These are phyloP conservation scores for Cicer yamashitae DNA, from an alignment of 306 rosid genomes.

Conservation along the genomic window DNA sequence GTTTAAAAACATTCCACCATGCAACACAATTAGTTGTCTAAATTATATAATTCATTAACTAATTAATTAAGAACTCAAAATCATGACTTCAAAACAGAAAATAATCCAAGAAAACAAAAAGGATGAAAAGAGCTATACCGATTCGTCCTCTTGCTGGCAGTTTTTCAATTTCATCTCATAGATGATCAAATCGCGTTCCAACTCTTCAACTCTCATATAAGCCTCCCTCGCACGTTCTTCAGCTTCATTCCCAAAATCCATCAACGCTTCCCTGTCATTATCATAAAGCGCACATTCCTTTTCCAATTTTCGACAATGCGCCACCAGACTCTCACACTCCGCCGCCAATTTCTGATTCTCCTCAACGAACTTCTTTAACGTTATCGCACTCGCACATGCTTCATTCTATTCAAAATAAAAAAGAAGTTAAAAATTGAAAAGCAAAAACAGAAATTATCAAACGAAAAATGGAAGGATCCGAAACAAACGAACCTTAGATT, in stretches of 20 bases:
- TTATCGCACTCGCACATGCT: constrained; percentile 71
- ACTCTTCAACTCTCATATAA: constrained; percentile 56
- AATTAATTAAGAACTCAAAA: not conserved
- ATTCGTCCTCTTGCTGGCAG: constrained; percentile 49
- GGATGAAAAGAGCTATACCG: constrained; percentile 46
- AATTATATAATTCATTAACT: not conserved
- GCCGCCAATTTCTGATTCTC: constrained; percentile 79
- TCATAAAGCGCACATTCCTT: constrained; percentile 76
- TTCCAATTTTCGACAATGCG: constrained; percentile 67
- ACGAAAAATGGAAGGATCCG: not conserved
- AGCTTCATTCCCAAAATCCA: constrained; percentile 91
- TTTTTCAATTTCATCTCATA: constrained; percentile 54
- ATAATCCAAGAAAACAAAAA: not conserved
- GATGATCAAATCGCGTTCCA: constrained; percentile 62
- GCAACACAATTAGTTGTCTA: not conserved
- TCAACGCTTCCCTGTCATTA: constrained; percentile 81
- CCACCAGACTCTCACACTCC: constrained; percentile 64
- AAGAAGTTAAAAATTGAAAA: not conserved
- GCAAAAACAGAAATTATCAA: no score
- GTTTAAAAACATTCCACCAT: not conserved
- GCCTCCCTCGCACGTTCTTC: constrained; percentile 84
- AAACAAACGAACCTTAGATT: constrained; percentile 55
- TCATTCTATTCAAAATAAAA: constrained; percentile 54
- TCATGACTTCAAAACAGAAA: not conserved
- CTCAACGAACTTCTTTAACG: constrained; percentile 79